Evolutionary conservation across 441 rosid species (phyloP).

Genomic region (Corymbia calophylla): DNA sequence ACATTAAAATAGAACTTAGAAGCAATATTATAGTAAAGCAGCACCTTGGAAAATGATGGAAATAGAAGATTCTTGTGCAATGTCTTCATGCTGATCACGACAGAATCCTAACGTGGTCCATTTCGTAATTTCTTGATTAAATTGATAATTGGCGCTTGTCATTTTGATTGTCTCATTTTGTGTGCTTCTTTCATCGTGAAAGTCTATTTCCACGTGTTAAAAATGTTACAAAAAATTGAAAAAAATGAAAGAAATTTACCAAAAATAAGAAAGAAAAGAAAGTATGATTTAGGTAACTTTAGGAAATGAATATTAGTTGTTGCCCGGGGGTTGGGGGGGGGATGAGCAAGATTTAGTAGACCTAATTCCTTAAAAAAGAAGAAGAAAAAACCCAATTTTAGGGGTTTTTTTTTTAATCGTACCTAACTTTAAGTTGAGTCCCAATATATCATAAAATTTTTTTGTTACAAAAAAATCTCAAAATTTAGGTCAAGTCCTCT

Average conservation of each 20-base stretch:
- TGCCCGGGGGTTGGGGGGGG: too few species aligned
- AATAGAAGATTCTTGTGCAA: background rate
- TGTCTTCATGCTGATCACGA: background rate
- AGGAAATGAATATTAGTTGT: background rate
- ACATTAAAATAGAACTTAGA: background rate
- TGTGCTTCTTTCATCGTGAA: background rate
- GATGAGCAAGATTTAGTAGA: background rate
- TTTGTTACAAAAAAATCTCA: background rate
- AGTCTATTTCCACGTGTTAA: background rate
- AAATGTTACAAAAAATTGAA: background rate
- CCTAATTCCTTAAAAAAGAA: background rate
- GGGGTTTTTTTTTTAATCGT: too few species aligned
- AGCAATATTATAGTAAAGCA: background rate
- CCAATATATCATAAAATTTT: too few species aligned
- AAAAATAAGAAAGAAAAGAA: background rate
- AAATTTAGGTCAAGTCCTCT: background rate
- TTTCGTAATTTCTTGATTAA: background rate
- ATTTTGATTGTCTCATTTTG: background rate
- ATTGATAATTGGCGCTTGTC: background rate
- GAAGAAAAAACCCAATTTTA: too few species aligned
- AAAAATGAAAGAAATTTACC: background rate
- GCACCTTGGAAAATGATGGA: background rate
- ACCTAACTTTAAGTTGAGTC: too few species aligned
- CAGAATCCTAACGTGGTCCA: background rate
- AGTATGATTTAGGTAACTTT: background rate